Base-by-base conservation (phyloP, 2,329 filamentous ascomycete species). In the Epicoccum sorghinum region DNA sequence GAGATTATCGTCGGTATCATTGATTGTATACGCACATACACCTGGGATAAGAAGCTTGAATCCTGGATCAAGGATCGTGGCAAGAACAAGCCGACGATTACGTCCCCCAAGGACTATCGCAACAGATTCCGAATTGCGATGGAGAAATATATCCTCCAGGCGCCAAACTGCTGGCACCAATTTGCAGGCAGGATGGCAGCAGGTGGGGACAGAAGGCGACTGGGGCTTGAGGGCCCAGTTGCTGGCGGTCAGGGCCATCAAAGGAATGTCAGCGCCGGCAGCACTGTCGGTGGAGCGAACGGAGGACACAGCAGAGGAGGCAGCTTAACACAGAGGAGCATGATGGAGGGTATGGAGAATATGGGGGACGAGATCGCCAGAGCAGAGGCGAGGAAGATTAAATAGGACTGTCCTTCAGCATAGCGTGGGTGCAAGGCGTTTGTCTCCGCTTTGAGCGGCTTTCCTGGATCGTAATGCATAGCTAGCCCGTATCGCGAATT, bases 21-120 rank as follows among this genome's bases (percentile, higher is more conserved):
- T 61, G 75, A 99, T 74, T 98, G 95, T 73, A 98, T 99, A 63
- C 87, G 95, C 50, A 99, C 95, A 0, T 99, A 98, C 72, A 99
- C 95, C 0, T 99, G 95, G 92, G 95, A 99, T 79, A 99, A 99
- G 82, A 97, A 97, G 73, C 84, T 99, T n/a, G 95, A 99, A 78
- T 95, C 89, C 49, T 99, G 95, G 95, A 97, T 99, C 83, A 99
- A 99, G 76, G 93, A 98, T 70, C 89, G 93, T 35, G 95, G 96
- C 67, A 88, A 88, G 75, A 88, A 88, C 65, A 85, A 91, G 58
- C 96, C 96, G 7, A 99, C 95, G 0, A 95, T 99, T 45, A 99
- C 95, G 9, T 96, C 90, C 75, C 96, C 95, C 2, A 96, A 95
- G 77, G 95, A 99, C 77, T 99, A 99, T 75, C 96, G 97, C 76